A percentile compares a stretch with the other conserved stretches of the same genome.
Conservation (phyloP, 331 rosid genomes). For the Malus hybrid region DNA sequence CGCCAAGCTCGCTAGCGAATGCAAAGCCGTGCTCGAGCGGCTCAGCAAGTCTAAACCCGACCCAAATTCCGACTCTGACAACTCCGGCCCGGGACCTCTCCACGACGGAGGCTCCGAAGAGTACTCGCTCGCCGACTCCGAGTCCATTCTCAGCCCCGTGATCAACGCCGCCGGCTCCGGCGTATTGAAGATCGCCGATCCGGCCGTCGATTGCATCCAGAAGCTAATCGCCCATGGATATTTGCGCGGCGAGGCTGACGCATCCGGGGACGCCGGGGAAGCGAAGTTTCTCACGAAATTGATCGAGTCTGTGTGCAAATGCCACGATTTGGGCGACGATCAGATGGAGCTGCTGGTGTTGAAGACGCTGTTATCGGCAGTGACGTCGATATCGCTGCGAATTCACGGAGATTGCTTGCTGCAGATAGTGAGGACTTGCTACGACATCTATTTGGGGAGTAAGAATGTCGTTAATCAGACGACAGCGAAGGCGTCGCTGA, state of each 20-base stretch:
- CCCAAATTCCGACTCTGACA: conserved; percentile 46
- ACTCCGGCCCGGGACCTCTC: conserved; percentile 65
- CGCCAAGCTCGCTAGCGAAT: conserved; percentile 77
- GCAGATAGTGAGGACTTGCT: conserved; percentile 84
- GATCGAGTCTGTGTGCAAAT: conserved; percentile 92
- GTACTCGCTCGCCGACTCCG: conserved; percentile 66
- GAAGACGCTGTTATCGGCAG: conserved; percentile 87
- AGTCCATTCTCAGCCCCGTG: conserved; percentile 75
- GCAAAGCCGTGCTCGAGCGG: conserved; percentile 80
- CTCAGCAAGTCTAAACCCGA: conserved; percentile 22
- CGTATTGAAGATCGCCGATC: conserved; percentile 86
- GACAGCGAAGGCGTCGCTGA: conserved; percentile 90
- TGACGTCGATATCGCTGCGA: conserved; percentile 80
- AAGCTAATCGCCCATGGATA: conserved; percentile 81
- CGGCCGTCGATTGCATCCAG: conserved; percentile 90
- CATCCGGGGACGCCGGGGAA: conserved; percentile 46
- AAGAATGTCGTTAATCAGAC: conserved; percentile 87
- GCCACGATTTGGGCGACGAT: conserved; percentile 83
- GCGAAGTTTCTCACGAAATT: conserved; percentile 63
- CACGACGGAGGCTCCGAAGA: conserved; percentile 73
- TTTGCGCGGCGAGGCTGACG: conserved; percentile 88
- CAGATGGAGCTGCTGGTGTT: conserved; percentile 69
- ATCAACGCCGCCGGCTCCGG: conserved; percentile 74
- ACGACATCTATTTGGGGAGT: conserved; percentile 78
- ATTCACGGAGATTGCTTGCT: conserved; percentile 95